A percentile compares a stretch with the other conserved stretches of the same genome.
Evolutionary conservation across 1,139 yeast species (phyloP).

Genomic region (Schizosaccharomyces versatilis): DNA sequence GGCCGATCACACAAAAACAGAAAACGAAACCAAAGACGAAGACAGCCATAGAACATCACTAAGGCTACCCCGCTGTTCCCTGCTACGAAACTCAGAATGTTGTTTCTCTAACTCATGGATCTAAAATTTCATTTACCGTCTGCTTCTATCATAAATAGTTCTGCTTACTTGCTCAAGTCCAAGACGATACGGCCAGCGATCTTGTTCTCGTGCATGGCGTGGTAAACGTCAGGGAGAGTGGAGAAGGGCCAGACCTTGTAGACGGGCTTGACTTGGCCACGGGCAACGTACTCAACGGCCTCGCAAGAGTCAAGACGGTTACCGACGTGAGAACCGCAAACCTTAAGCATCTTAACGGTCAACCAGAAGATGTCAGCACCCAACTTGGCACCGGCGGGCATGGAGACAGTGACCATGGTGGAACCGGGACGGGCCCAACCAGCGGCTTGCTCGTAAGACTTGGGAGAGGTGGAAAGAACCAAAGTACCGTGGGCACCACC

Average conservation of each 20-base stretch:
- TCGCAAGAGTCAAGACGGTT: conserved; percentile 61
- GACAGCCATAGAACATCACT: too few relatives aligned
- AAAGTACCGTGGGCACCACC: conserved; percentile 68
- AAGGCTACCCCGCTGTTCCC: too few relatives aligned
- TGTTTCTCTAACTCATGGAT: too few relatives aligned
- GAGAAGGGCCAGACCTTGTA: conserved; percentile 44
- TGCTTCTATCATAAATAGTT: too few relatives aligned
- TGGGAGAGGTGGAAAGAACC: conserved; percentile 58
- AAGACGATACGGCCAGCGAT: conserved; percentile 54
- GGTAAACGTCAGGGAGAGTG: conserved; percentile 37
- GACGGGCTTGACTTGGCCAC: conserved; percentile 49
- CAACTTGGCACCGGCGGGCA: conserved; percentile 45
- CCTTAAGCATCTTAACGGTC: conserved; percentile 40
- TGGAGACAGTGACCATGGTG: conserved; percentile 58
- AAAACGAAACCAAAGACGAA: too few relatives aligned
- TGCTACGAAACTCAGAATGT: too few relatives aligned
- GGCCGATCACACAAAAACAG: too few relatives aligned
- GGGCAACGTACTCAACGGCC: conserved; percentile 48
- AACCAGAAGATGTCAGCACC: conserved; percentile 40
- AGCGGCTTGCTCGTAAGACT: conserved; percentile 47
- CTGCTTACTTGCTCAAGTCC: conserved; percentile 24
- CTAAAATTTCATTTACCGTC: too few relatives aligned
- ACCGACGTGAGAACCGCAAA: conserved; percentile 60
- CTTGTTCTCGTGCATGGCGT: conserved; percentile 48
- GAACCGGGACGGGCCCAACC: conserved; percentile 54